These are phyloP conservation scores for Euphorbia pulcherrima DNA, from an alignment of 345 rosid species.

Conservation along the genomic window DNA sequence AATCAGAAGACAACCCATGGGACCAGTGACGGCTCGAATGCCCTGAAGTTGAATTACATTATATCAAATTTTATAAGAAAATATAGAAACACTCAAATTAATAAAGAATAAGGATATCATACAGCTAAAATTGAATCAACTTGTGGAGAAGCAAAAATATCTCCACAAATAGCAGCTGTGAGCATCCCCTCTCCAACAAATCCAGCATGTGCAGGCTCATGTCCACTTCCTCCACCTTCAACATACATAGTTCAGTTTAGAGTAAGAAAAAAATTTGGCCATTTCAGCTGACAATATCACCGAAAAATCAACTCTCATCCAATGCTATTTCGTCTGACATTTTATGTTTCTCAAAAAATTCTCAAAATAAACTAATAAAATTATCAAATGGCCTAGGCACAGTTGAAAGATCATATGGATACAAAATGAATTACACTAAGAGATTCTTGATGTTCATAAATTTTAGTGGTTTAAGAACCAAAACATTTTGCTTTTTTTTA, in stretches of 20 bases:
- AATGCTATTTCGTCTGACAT: background rate
- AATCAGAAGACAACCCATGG: constrained; percentile 88
- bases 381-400: background rate
- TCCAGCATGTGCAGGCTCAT: constrained; percentile 98
- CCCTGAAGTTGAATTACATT: constrained; percentile 49
- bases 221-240: constrained; percentile 98
- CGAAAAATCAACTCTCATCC: background rate
- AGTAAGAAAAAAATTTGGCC: background rate
- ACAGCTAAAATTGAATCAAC: constrained; percentile 95
- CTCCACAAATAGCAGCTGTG: constrained; percentile 94
- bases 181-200: constrained; percentile 99
- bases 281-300: background rate
- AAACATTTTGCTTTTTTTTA: too few relatives aligned
- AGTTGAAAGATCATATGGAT: background rate
- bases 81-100: background rate
- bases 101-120: constrained; percentile 28
- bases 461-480: background rate
- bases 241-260: background rate
- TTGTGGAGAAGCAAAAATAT: constrained; percentile 87
- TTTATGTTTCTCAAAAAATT: background rate
- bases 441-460: background rate
- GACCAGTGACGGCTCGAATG: constrained; percentile 95
- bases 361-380: background rate
- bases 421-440: background rate
- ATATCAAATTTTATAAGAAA: constrained; percentile 12